Percentiles rank a stretch among this genome's conserved stretches.
phyloP scores from a whole-genome alignment of 305 asterid genomes.

The Plantago rigida region DNA sequence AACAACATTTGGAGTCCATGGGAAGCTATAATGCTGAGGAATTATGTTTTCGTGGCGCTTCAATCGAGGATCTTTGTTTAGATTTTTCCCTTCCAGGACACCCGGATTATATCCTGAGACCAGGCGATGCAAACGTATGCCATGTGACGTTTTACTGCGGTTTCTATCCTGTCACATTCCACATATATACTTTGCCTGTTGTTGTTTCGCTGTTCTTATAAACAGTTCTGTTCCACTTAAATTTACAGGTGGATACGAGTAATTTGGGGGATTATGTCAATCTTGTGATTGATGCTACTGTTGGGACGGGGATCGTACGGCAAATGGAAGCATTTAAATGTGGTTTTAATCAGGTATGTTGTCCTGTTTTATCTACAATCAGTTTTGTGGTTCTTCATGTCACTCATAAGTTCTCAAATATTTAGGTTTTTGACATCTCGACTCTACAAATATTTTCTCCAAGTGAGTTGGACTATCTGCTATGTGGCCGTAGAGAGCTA shows the following conservation, averaged over 20 bases:
- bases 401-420: background rate
- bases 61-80: constrained; percentile 77
- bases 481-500: constrained; percentile 93
- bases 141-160: constrained; percentile 1
- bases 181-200: background rate
- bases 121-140: constrained; percentile 63
- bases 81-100: constrained; percentile 94
- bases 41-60: constrained; percentile 60
- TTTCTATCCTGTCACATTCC: constrained; percentile 20
- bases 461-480: constrained; percentile 80
- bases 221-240: constrained; percentile 20
- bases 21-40: constrained; percentile 49
- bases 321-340: constrained; percentile 92
- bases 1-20: constrained; percentile 50
- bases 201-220: background rate
- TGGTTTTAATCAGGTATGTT: constrained; percentile 85
- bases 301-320: constrained; percentile 65
- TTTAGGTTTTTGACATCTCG: constrained; percentile 79
- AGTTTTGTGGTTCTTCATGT: constrained; percentile 12
- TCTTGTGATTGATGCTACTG: constrained; percentile 79
- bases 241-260: constrained; percentile 58
- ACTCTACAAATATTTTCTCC: constrained; percentile 87
- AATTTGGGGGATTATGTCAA: constrained; percentile 79
- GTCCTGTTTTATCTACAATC: constrained; percentile 6
- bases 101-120: constrained; percentile 70